Conservation (phyloP, 225 moss, liverwort and hornwort genomes). For the Physcomitrellopsis africana region DNA sequence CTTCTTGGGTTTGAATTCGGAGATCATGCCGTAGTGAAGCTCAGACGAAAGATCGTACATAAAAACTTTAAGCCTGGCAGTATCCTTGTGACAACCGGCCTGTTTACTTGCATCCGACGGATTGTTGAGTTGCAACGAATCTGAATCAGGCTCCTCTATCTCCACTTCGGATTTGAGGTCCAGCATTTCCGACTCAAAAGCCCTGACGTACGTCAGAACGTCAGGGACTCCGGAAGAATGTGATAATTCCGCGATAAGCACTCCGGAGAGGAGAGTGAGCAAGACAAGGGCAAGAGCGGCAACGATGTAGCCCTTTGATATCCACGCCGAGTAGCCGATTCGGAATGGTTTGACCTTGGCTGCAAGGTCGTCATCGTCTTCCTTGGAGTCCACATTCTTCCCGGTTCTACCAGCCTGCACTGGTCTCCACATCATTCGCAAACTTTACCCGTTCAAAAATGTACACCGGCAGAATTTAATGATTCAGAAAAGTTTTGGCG, state of each 20-base stretch:
- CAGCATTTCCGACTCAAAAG: slow-evolving; percentile 17
- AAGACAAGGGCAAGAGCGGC: slow-evolving; percentile 35
- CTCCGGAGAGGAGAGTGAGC: slow-evolving; percentile 44
- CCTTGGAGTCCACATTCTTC: background rate
- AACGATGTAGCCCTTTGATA: slow-evolving; percentile 27
- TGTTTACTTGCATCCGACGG: background rate
- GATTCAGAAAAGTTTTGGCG: no score
- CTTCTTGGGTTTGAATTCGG: slow-evolving; percentile 19
- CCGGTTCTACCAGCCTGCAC: slow-evolving; percentile 31
- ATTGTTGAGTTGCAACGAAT: background rate
- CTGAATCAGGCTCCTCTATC: background rate
- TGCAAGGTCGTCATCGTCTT: slow-evolving; percentile 1
- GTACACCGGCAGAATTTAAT: no score
- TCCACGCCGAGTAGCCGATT: slow-evolving; percentile 12
- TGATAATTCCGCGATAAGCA: slow-evolving; percentile 22
- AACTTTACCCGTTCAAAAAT: no score
- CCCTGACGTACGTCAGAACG: slow-evolving; percentile 26
- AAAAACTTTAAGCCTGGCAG: slow-evolving; percentile 67
- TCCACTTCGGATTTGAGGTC: background rate
- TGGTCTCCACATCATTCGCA: slow-evolving; percentile 32
- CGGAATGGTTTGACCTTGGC: background rate
- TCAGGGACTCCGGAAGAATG: slow-evolving; percentile 23
- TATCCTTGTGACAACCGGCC: slow-evolving; percentile 35
- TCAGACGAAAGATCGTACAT: slow-evolving; percentile 74
- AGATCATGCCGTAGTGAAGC: slow-evolving; percentile 75